Evolutionary conservation across 352 stramenopile genomes (phyloP).

Genomic region (Pythium utonaiense): DNA sequence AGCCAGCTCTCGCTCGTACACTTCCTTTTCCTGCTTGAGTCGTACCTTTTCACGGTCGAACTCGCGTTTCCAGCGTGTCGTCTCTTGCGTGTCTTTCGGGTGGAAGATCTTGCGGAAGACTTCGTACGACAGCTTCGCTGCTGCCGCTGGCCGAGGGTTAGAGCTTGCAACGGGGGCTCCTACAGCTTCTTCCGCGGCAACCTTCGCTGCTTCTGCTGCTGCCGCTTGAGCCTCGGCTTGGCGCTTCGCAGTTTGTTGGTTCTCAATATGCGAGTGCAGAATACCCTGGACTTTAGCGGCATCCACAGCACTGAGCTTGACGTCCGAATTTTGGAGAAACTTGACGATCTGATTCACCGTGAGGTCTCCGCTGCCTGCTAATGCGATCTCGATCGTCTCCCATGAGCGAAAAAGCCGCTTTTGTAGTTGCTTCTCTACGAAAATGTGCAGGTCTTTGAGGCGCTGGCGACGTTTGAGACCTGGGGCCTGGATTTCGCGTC

Average conservation of each 20-base stretch:
- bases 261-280: constrained; percentile 45
- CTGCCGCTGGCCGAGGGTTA: background rate
- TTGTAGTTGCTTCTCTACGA: constrained; percentile 61
- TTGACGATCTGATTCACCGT: constrained; percentile 63
- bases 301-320: constrained; percentile 54
- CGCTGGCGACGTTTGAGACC: constrained; percentile 48
- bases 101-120: constrained; percentile 66
- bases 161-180: background rate
- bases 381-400: constrained; percentile 72
- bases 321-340: constrained; percentile 64
- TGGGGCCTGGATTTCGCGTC: constrained; percentile 22
- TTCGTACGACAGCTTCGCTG: constrained; percentile 50
- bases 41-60: constrained; percentile 63
- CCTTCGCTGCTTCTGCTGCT: background rate
- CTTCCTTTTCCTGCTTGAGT: constrained; percentile 59
- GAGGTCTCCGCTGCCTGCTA: constrained; percentile 62
- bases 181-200: background rate
- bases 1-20: constrained; percentile 61
- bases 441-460: constrained; percentile 59
- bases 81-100: constrained; percentile 41
- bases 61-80: constrained; percentile 56
- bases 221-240: constrained; percentile 9
- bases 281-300: constrained; percentile 55
- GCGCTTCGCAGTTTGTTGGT: constrained; percentile 11
- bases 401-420: constrained; percentile 65